A percentile compares a stretch with the other conserved stretches of the same genome.
phyloP scores from a whole-genome alignment of 805 yeast genomes.

The Candida xiaguanensis region DNA sequence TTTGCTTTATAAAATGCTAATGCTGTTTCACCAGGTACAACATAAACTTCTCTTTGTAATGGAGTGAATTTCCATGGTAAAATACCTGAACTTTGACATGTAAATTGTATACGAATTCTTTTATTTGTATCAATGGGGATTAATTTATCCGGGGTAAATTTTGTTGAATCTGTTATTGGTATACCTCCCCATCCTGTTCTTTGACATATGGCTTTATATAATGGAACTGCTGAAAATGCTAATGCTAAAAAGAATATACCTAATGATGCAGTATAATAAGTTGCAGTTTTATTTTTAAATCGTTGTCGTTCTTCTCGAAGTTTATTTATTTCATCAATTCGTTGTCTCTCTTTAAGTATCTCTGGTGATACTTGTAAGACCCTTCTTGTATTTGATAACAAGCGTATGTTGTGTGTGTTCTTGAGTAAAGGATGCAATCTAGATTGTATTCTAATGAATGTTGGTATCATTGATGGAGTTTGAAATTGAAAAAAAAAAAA shows the following conservation, averaged over 20 bases:
- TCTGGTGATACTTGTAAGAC: neutral
- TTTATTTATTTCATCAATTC: conserved; percentile 15
- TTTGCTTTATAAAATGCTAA: conserved; percentile 92
- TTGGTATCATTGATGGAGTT: conserved; percentile 1
- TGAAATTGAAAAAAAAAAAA: conserved; percentile 1
- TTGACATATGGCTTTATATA: conserved; percentile 87
- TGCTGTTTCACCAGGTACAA: conserved; percentile 97
- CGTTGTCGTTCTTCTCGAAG: conserved; percentile 26
- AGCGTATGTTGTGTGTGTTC: too few relatives aligned
- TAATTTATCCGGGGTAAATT: conserved; percentile 82
- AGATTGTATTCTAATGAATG: too few relatives aligned
- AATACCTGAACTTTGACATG: conserved; percentile 86
- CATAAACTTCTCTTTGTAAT: conserved; percentile 87
- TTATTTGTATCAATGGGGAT: conserved; percentile 83
- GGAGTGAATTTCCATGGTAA: conserved; percentile 96
- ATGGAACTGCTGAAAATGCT: conserved; percentile 87
- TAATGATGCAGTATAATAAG: conserved; percentile 66
- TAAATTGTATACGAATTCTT: conserved; percentile 78
- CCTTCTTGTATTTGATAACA: neutral
- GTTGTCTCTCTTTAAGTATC: conserved; percentile 6
- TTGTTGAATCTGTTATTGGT: conserved; percentile 80
- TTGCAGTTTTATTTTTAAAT: conserved; percentile 49
- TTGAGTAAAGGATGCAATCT: too few relatives aligned
- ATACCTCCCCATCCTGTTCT: conserved; percentile 96
- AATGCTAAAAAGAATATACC: conserved; percentile 69